Conservation (phyloP, 164 flowering plant genomes). For the Stephania yunnanensis region DNA sequence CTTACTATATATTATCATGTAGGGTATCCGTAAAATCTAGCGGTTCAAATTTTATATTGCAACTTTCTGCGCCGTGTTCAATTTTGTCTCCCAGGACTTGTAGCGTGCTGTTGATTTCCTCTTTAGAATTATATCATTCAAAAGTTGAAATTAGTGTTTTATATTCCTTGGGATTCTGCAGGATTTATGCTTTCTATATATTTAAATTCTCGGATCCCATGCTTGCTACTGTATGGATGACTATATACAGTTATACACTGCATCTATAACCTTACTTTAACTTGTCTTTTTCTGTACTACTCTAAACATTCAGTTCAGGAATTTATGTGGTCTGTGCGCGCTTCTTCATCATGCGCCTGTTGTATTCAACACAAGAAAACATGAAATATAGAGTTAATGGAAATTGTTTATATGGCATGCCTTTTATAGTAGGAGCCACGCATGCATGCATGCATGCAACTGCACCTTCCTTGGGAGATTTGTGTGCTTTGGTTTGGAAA, state of each 20-base stretch:
- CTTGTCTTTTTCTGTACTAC: neutral
- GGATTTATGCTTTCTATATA: neutral
- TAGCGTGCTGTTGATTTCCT: neutral
- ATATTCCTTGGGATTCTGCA: slow-evolving; percentile 3
- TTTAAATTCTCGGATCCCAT: neutral
- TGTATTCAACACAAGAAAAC: neutral
- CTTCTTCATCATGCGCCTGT: neutral
- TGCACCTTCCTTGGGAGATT: neutral
- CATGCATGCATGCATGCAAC: neutral
- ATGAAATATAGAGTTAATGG: neutral
- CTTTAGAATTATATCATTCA: neutral
- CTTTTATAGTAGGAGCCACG: neutral
- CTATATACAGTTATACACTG: neutral
- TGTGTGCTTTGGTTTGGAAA: too few species aligned
- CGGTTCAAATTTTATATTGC: neutral
- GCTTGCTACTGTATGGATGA: neutral
- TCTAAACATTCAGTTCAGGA: neutral
- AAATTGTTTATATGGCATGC: neutral
- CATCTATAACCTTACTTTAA: neutral
- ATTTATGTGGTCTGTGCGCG: neutral
- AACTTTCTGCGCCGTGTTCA: neutral
- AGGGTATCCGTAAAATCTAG: neutral
- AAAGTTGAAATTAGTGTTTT: neutral
- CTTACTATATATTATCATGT: neutral
- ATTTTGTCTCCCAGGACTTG: neutral